phyloP scores from a whole-genome alignment of 441 rosid genomes.

The Mallotus repandus region DNA sequence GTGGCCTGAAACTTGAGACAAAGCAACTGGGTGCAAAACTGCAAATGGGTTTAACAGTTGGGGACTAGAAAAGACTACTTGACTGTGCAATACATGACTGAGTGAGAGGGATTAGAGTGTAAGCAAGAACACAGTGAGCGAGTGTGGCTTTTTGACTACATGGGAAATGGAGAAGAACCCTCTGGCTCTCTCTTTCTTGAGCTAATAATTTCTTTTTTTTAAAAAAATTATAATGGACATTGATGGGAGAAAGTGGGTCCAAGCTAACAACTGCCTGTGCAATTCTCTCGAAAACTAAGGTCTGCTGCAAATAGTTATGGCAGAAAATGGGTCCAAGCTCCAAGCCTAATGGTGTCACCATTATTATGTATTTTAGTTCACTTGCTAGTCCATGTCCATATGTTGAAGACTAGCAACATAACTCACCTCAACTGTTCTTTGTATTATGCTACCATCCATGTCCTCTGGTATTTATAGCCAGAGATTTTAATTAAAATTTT shows the following conservation, averaged over 20 bases:
- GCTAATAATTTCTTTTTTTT: background rate
- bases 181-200: background rate
- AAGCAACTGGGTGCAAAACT: background rate
- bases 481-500: too few relatives aligned
- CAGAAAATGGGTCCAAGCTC: background rate
- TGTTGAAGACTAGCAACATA: too few relatives aligned
- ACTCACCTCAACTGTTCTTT: too few relatives aligned
- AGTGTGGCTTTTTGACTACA: slow-evolving; percentile 21
- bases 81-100: background rate
- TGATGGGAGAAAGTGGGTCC: slow-evolving; percentile 16
- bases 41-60: slow-evolving; percentile 10
- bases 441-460: too few relatives aligned
- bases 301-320: background rate
- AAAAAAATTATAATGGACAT: background rate
- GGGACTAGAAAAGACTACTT: slow-evolving; percentile 3
- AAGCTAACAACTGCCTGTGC: background rate
- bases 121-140: background rate
- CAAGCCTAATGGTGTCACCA: background rate
- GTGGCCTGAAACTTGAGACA: background rate
- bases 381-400: too few relatives aligned
- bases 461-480: too few relatives aligned
- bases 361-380: background rate
- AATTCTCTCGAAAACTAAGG: background rate
- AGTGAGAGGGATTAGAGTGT: background rate
- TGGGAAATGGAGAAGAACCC: slow-evolving; percentile 18